Evolutionary conservation across 2,329 filamentous ascomycete genomes (phyloP).

Genomic region (Colletotrichum salicis): DNA sequence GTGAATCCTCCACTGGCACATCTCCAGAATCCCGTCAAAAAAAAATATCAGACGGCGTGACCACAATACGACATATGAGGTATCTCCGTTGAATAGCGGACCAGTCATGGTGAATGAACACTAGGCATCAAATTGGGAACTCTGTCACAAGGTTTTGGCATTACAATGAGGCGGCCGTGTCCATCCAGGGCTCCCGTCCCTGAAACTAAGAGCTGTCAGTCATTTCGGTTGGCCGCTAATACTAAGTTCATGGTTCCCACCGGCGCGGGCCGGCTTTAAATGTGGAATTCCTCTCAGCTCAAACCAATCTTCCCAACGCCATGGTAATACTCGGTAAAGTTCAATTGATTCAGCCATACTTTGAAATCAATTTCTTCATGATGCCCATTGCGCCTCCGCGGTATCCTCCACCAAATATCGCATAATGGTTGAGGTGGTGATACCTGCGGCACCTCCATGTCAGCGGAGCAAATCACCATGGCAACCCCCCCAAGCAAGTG

Average conservation of each 20-base stretch:
- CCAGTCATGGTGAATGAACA: not conserved
- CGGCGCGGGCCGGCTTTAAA: conserved; percentile 30
- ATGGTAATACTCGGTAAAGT: too few relatives aligned
- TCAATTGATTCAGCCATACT: conserved; percentile 66
- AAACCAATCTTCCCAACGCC: not conserved
- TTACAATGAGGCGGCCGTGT: not conserved
- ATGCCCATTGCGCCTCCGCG: conserved; percentile 79
- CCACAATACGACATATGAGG: conserved; percentile 13
- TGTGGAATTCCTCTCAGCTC: conserved; percentile 3
- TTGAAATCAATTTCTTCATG: conserved; percentile 78
- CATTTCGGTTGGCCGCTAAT: not conserved
- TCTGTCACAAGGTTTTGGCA: not conserved
- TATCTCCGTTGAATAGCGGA: too few relatives aligned
- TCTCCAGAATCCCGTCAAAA: not conserved
- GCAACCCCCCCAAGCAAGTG: conserved; percentile 1
- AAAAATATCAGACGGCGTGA: conserved; percentile 30
- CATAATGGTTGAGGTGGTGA: conserved; percentile 90
- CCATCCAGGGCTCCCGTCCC: not conserved
- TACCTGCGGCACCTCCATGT: conserved; percentile 63
- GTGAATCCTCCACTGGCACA: conserved; percentile 14
- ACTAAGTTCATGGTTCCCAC: conserved; percentile 1
- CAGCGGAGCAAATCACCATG: conserved; percentile 34
- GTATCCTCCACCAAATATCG: conserved; percentile 86
- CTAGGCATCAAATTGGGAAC: not conserved
- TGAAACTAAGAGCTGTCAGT: conserved; percentile 7